phyloP scores from a whole-genome alignment of 129 eudicot genomes.

The Mikania micrantha region DNA sequence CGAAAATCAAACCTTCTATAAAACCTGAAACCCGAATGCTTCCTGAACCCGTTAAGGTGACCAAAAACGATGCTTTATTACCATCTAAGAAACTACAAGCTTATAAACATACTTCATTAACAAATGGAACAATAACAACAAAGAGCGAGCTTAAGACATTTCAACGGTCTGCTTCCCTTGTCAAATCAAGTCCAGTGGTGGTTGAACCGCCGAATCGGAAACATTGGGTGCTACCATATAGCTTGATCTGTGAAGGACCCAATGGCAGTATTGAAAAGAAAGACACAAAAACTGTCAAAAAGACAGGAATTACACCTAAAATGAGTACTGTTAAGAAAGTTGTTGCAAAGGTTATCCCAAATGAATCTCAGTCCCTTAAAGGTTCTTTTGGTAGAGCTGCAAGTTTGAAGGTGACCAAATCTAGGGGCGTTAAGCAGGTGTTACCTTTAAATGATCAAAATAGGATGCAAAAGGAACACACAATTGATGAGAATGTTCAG shows the following conservation, averaged over 20 bases:
- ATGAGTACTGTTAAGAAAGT: conserved; percentile 26
- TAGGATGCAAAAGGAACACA: conserved; percentile 22
- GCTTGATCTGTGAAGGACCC: conserved; percentile 26
- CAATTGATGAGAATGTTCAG: conserved; percentile 23
- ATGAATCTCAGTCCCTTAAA: conserved; percentile 26
- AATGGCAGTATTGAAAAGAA: conserved; percentile 22
- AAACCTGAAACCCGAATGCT: conserved; percentile 11
- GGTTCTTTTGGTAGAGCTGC: conserved; percentile 21
- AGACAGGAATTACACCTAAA: conserved; percentile 16
- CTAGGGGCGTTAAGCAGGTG: conserved; percentile 20
- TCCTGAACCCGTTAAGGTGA: conserved; percentile 33
- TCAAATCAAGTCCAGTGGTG: conserved; percentile 22
- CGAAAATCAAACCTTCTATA: conserved; percentile 15
- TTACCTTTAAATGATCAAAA: conserved; percentile 42
- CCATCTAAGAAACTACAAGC: conserved; percentile 29
- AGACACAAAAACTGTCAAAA: conserved; percentile 18
- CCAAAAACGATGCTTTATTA: conserved; percentile 33
- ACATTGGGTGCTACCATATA: no score
- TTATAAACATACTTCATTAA: background rate
- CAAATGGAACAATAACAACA: conserved; percentile 11
- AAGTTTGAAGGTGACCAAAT: conserved; percentile 31
- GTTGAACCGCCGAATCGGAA: no score
- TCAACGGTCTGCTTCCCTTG: conserved; percentile 18
- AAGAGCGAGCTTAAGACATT: conserved; percentile 27
- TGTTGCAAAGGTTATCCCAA: conserved; percentile 9